Percentiles rank a stretch among this genome's conserved stretches.
phyloP scores from a whole-genome alignment of 805 yeast species.

The Candida ascalaphidarum region DNA sequence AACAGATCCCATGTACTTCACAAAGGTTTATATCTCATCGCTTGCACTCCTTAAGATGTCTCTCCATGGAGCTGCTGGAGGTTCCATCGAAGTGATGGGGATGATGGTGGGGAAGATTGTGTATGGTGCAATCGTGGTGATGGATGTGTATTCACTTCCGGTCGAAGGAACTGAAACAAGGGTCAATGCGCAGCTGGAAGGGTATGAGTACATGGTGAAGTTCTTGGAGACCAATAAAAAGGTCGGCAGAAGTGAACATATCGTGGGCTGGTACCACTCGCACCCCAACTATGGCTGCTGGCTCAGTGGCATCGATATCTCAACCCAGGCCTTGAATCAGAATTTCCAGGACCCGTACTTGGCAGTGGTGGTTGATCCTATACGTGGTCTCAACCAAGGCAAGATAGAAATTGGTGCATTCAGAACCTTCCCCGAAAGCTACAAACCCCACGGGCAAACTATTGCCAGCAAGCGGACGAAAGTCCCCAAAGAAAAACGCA shows the following conservation, averaged over 20 bases:
- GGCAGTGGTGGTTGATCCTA: constrained; percentile 84
- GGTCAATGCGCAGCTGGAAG: constrained; percentile 90
- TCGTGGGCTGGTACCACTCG: constrained; percentile 95
- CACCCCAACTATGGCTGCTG: constrained; percentile 98
- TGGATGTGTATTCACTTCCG: constrained; percentile 81
- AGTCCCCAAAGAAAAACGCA: constrained; percentile 43
- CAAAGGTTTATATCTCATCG: constrained; percentile 55
- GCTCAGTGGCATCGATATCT: constrained; percentile 88
- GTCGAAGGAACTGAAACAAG: constrained; percentile 95
- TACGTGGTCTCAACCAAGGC: constrained; percentile 52
- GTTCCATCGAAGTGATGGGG: constrained; percentile 90
- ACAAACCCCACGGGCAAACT: too few relatives aligned
- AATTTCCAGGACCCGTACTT: constrained; percentile 86
- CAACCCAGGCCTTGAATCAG: constrained; percentile 81
- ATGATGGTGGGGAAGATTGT: constrained; percentile 76
- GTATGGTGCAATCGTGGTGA: constrained; percentile 49
- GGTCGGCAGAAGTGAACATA: constrained; percentile 45
- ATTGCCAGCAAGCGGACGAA: constrained; percentile 3
- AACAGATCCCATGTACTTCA: constrained; percentile 50
- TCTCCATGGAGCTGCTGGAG: constrained; percentile 76
- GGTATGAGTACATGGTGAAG: constrained; percentile 90
- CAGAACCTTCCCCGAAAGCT: constrained; percentile 51
- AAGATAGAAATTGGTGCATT: constrained; percentile 83
- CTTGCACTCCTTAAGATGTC: constrained; percentile 70
- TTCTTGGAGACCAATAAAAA: constrained; percentile 52